These are phyloP conservation scores for Trametes meyenii DNA, from an alignment of 768 basidiomycete genomes.

Conservation along the genomic window DNA sequence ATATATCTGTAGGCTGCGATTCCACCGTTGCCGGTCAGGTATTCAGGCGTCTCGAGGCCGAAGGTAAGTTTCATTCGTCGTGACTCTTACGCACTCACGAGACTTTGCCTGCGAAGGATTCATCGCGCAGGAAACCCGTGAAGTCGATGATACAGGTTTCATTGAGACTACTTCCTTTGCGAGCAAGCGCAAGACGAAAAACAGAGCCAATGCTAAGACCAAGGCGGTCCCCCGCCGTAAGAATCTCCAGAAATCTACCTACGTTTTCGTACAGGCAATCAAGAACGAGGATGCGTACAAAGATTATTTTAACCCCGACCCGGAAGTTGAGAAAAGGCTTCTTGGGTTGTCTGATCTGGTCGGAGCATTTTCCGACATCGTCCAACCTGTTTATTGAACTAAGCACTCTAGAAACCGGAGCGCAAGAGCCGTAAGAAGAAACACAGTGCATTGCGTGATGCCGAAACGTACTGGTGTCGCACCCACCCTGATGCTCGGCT, in stretches of 20 bases:
- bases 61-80: conserved; percentile 48
- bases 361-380: conserved; percentile 23
- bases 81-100: neutral
- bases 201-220: conserved; percentile 40
- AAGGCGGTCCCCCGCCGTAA: conserved; percentile 49
- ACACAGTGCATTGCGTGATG: conserved; percentile 5
- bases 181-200: conserved; percentile 39
- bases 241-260: conserved; percentile 58
- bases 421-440: conserved; percentile 24
- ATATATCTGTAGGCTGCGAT: conserved; percentile 47
- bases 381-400: conserved; percentile 7
- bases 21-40: conserved; percentile 59
- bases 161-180: conserved; percentile 44
- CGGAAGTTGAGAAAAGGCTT: conserved; percentile 58
- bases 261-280: conserved; percentile 56
- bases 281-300: conserved; percentile 50
- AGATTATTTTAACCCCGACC: conserved; percentile 71
- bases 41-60: conserved; percentile 67
- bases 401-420: conserved; percentile 22
- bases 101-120: conserved; percentile 48
- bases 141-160: conserved; percentile 53
- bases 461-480: conserved; percentile 7
- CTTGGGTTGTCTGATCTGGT: conserved; percentile 52
- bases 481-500: conserved; percentile 10
- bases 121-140: conserved; percentile 52